Base-by-base conservation (phyloP, 371 early-diverging fungal genomes). In the Circinella umbellata region DNA sequence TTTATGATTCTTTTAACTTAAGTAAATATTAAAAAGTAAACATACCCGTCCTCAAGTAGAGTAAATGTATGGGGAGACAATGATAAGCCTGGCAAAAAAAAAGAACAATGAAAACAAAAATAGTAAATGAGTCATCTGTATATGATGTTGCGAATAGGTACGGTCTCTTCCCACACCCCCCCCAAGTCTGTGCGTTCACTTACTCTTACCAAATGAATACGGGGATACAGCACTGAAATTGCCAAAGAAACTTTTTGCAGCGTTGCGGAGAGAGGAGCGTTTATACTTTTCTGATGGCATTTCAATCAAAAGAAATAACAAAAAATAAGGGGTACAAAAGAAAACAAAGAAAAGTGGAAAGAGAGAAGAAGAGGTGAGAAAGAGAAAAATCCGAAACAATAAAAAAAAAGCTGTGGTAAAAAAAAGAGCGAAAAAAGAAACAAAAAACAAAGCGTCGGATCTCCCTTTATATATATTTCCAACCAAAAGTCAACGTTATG, bases 221-320 rank as follows among this genome's bases (percentile, higher is more conserved):
- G 65, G 65, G n/a, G 65, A 47, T 38, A 64, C 65, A 15, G 53
- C 53, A 49, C 65, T 64, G 38, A 64, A 64, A 49, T 46, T 47
- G 8, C 65, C 65, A 64, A 64, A 64, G 65, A 64, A 64, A 15
- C 18, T 34, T 13, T 34, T 57, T 5, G 57, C 57, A 27, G 57
- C 57, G 57, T 57, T 11, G 14, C 57, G 57, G 14, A 57, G 27
- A 4, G 57, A 61, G 14, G 62, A 38, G 39, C 42, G 62, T 18
- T 61, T 42, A 39, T 38, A 61, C 17, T 46, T 61, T 38, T 61
- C 62, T 14, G 62, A 38, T 17, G 62, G 62, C 62, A 61, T 61
- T 36, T 59, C 9, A 10, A 18, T 11, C 4, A 59, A 7, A 59
- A 59, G 38, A 18, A 10, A 18, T 7, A 39, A 10, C 9, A 61